Conservation (phyloP, 139 green algal species). For the Asterochloris erici region DNA sequence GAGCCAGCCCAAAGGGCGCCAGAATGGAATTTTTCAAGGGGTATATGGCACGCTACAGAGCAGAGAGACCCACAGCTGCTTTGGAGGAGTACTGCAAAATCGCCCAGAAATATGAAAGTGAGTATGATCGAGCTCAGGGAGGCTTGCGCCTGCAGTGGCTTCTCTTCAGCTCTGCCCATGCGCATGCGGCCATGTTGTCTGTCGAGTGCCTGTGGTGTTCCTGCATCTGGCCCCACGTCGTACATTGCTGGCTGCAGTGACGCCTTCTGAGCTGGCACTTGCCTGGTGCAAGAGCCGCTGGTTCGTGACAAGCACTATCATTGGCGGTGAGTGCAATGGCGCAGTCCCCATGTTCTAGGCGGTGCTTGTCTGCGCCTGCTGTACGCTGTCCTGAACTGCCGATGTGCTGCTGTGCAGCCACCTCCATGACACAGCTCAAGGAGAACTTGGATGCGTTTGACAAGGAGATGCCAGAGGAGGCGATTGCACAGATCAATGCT, state of each 20-base stretch:
- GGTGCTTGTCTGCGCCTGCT: too few relatives aligned
- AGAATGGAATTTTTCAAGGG: not conserved
- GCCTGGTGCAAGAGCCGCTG: conserved; percentile 70
- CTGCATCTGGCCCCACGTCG: too few relatives aligned
- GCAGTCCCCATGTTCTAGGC: too few relatives aligned
- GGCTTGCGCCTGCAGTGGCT: too few relatives aligned
- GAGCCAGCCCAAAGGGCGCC: not conserved
- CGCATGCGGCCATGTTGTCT: too few relatives aligned
- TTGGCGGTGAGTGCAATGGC: conserved; percentile 41
- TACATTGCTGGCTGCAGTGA: conserved; percentile 33
- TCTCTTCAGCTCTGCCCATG: too few relatives aligned
- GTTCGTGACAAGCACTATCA: conserved; percentile 78
- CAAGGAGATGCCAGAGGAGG: conserved; percentile 49
- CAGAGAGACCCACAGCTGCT: conserved; percentile 49
- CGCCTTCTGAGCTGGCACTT: conserved; percentile 76
- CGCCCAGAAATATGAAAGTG: conserved; percentile 56
- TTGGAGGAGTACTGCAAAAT: conserved; percentile 66
- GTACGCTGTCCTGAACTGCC: too few relatives aligned
- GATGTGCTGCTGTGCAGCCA: conserved; percentile 43
- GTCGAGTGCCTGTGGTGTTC: too few relatives aligned
- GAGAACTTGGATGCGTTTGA: conserved; percentile 79
- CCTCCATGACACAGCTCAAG: conserved; percentile 80
- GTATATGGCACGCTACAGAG: conserved; percentile 35
- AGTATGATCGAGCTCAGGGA: too few relatives aligned
- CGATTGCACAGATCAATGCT: conserved; percentile 50